These are phyloP conservation scores for Akanthomyces muscarius DNA, from an alignment of 2,329 filamentous ascomycete genomes.

Conservation along the genomic window DNA sequence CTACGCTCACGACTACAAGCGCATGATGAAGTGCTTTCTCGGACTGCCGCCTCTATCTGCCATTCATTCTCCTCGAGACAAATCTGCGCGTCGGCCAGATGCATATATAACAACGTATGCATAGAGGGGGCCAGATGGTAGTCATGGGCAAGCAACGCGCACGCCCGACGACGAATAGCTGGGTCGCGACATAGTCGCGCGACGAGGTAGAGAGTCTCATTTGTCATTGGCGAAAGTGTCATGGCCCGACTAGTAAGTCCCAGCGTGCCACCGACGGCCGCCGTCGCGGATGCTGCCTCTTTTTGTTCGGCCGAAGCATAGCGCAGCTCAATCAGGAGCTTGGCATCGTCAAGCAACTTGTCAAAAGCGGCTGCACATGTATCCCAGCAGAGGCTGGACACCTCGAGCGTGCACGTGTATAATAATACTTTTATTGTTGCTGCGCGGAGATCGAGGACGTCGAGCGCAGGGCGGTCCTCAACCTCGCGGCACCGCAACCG, in stretches of 20 bases:
- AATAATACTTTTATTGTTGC: neutral
- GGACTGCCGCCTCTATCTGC: neutral
- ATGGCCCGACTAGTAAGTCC: neutral
- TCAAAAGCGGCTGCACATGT: neutral
- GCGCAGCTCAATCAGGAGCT: neutral
- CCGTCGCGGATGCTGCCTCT: neutral
- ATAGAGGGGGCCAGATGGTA: neutral
- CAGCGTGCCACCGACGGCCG: neutral
- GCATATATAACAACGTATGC: neutral
- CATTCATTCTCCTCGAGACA: conserved; percentile 17
- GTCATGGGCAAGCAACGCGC: neutral
- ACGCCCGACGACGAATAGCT: neutral
- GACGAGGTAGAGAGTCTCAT: neutral
- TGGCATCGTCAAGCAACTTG: neutral
- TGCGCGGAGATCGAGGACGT: neutral
- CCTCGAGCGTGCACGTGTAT: neutral
- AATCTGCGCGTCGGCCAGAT: neutral
- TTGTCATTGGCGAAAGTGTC: neutral
- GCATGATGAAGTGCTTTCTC: neutral
- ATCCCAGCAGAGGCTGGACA: neutral
- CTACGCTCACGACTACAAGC: neutral
- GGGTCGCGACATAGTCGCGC: neutral
- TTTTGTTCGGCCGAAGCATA: neutral
- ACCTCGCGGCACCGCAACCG: neutral
- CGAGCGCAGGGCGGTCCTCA: neutral